Conservation (phyloP, 768 basidiomycete genomes). For the Hericium erinaceus region DNA sequence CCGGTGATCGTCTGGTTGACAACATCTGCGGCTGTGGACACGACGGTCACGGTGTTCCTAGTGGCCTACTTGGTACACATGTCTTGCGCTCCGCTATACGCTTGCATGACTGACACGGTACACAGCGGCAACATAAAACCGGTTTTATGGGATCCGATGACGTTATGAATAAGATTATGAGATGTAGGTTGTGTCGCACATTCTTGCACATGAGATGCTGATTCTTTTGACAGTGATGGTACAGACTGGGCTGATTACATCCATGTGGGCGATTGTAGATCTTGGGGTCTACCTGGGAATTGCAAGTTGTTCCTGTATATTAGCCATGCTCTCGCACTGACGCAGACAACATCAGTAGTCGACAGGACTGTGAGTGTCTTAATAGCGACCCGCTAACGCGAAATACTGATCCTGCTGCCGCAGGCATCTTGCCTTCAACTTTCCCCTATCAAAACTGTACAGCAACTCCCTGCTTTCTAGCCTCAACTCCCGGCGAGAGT, state of each 20-base stretch:
- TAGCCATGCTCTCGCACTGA: neutral
- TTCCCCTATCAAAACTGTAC: slow-evolving; percentile 1
- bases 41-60: slow-evolving; percentile 9
- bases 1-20: slow-evolving; percentile 13
- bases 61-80: slow-evolving; percentile 11
- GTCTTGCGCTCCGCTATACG: neutral
- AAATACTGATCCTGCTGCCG: neutral
- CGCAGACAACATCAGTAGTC: neutral
- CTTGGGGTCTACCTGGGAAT: slow-evolving; percentile 16
- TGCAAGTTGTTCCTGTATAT: slow-evolving; percentile 2
- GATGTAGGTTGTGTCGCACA: slow-evolving; percentile 2
- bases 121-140: slow-evolving; percentile 8
- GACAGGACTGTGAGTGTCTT: neutral
- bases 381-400: too few species aligned
- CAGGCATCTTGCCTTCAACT: neutral
- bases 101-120: neutral
- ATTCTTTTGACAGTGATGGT: slow-evolving; percentile 15
- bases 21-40: slow-evolving; percentile 7
- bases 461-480: slow-evolving; percentile 2
- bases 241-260: slow-evolving; percentile 22
- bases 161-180: slow-evolving; percentile 10
- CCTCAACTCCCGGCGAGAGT: neutral
- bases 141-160: slow-evolving; percentile 13
- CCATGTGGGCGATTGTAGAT: slow-evolving; percentile 17
- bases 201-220: neutral